Percentiles rank a stretch among this genome's conserved stretches.
Conservation (phyloP, 352 stramenopile species). For the Globisporangium yorkense region DNA sequence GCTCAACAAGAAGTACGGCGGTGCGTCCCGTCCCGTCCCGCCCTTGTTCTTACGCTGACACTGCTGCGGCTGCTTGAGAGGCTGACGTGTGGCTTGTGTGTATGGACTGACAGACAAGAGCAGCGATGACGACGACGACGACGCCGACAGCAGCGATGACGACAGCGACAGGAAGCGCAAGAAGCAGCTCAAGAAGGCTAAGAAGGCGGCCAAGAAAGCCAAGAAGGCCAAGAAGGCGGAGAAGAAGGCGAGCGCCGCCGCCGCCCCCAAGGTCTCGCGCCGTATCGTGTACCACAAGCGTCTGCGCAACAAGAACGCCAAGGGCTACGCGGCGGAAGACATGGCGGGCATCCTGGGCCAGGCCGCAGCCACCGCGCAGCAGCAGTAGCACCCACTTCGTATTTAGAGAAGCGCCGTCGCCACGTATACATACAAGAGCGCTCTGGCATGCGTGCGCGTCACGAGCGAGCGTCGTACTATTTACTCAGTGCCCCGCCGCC, state of each 20-base stretch:
- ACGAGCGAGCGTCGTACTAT: no score
- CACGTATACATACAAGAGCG: not conserved
- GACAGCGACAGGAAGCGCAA: constrained; percentile 32
- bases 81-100: constrained; percentile 1
- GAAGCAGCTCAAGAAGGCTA: constrained; percentile 44
- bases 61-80: not conserved
- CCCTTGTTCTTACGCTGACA: not conserved
- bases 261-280: constrained; percentile 33
- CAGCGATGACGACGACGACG: constrained; percentile 21
- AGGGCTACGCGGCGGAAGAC: constrained; percentile 70
- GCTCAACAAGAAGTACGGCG: constrained; percentile 79
- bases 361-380: constrained; percentile 27
- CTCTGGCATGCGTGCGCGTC: no score
- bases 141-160: constrained; percentile 19
- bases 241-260: constrained; percentile 37
- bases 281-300: constrained; percentile 79
- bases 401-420: constrained; percentile 1
- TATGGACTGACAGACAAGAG: constrained; percentile 20
- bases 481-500: no score
- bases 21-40: constrained; percentile 8
- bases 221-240: constrained; percentile 51
- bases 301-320: constrained; percentile 85
- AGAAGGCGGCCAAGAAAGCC: constrained; percentile 13
- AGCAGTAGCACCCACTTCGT: not conserved
- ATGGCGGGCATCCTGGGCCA: constrained; percentile 85